phyloP scores from a whole-genome alignment of 768 basidiomycete species.

The Serendipita sp. region DNA sequence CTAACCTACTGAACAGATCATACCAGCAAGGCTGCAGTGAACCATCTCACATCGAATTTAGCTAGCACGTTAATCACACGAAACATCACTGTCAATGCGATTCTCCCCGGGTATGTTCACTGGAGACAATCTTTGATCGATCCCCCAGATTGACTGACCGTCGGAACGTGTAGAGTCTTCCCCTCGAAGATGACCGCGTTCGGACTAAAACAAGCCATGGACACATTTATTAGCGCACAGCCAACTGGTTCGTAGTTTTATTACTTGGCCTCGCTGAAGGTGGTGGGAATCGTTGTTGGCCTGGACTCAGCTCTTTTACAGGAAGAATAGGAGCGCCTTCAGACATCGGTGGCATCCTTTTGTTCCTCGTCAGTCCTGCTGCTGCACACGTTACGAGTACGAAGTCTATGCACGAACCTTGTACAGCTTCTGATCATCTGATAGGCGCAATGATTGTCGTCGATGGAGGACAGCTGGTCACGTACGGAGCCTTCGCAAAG shows the following conservation, averaged over 20 bases:
- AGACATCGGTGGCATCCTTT: constrained; percentile 54
- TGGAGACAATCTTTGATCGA: not conserved
- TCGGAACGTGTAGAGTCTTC: constrained; percentile 36
- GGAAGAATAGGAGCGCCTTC: constrained; percentile 49
- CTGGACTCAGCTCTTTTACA: constrained; percentile 18
- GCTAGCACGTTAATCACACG: constrained; percentile 46
- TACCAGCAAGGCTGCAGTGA: constrained; percentile 75
- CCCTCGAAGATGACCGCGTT: constrained; percentile 77
- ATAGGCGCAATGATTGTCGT: constrained; percentile 58
- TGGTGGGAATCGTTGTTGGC: not conserved
- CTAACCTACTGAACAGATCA: constrained; percentile 33
- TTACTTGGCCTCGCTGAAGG: not conserved
- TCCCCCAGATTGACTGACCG: not conserved
- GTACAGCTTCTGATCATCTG: constrained; percentile 33
- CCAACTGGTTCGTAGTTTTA: constrained; percentile 40
- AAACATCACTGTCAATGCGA: constrained; percentile 68
- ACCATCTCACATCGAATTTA: constrained; percentile 61
- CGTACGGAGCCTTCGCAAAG: constrained; percentile 4
- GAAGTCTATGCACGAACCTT: no score
- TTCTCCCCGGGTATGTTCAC: constrained; percentile 52
- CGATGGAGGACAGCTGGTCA: constrained; percentile 40
- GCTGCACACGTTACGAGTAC: constrained; percentile 56
- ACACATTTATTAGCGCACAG: constrained; percentile 38
- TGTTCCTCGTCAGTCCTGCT: constrained; percentile 58
- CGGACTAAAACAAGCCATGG: constrained; percentile 41